Conservation (phyloP, 176 grass and related monocot genomes). For the Triticum urartu region DNA sequence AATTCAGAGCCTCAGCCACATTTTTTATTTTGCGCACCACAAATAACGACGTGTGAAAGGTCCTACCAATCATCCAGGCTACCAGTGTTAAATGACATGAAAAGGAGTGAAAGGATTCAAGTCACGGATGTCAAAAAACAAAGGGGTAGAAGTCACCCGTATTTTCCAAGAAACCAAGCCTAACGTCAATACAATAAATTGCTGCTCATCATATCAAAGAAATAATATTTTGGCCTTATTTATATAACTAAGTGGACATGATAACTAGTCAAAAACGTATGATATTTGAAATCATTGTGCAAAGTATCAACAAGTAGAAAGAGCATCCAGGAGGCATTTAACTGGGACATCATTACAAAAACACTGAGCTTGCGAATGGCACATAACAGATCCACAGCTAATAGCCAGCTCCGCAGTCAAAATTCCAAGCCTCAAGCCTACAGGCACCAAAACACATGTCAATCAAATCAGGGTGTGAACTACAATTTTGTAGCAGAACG, state of each 20-base stretch:
- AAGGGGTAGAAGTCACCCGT: no score
- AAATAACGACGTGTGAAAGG: no score
- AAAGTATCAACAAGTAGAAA: conserved; percentile 23
- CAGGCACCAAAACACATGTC: not conserved
- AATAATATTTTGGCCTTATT: not conserved
- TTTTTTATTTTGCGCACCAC: no score
- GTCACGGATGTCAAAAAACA: no score
- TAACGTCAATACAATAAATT: not conserved
- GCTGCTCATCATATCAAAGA: not conserved
- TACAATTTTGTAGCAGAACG: not conserved
- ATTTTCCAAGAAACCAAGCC: no score
- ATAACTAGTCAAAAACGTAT: not conserved
- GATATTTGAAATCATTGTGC: conserved; percentile 21
- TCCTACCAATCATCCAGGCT: no score
- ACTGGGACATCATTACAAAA: conserved; percentile 39
- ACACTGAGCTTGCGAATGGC: conserved; percentile 1
- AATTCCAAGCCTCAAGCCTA: conserved; percentile 41
- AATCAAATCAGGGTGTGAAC: not conserved
- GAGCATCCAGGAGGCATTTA: conserved; percentile 24
- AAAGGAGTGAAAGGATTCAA: no score
- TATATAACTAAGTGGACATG: not conserved
- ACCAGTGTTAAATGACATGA: no score
- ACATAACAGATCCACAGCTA: conserved; percentile 27
- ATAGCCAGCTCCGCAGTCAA: conserved; percentile 34
- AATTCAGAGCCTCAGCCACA: no score